Evolutionary conservation across 2,329 filamentous ascomycete species (phyloP).

Genomic region (Apiospora hydei): DNA sequence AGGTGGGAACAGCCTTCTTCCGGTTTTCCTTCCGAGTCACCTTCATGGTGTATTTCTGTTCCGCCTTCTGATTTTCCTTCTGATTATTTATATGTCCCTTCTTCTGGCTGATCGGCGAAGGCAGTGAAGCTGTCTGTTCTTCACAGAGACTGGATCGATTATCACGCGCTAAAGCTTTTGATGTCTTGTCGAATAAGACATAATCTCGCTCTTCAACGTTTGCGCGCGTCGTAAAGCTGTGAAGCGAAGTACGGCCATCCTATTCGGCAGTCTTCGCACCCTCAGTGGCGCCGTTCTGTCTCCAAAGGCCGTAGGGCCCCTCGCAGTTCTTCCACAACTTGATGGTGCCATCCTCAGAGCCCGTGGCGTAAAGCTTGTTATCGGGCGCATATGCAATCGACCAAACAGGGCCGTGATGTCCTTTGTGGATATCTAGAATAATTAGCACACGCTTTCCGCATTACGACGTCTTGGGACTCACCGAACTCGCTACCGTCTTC

Average conservation of each 20-base stretch:
- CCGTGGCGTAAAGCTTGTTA: conserved; percentile 94
- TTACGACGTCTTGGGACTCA: conserved; percentile 46
- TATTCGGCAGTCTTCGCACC: conserved; percentile 48
- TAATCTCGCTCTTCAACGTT: not conserved
- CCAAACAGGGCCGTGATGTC: conserved; percentile 97
- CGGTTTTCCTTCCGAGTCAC: not conserved
- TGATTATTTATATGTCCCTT: not conserved
- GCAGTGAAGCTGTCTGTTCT: not conserved
- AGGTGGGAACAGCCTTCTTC: not conserved
- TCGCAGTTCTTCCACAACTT: conserved; percentile 84
- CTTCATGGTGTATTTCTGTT: not conserved
- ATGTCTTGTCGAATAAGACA: too few species aligned
- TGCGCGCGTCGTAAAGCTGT: not conserved
- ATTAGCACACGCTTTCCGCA: not conserved
- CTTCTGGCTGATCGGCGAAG: not conserved
- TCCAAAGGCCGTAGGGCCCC: conserved; percentile 70
- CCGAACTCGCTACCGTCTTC: conserved; percentile 82
- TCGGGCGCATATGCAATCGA: conserved; percentile 94
- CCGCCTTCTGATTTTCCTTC: not conserved
- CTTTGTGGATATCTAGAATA: conserved; percentile 83
- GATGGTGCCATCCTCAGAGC: conserved; percentile 96
- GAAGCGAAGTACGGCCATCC: conserved; percentile 37
- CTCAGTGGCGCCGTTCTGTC: conserved; percentile 30
- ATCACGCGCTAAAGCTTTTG: not conserved
- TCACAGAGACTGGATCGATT: not conserved